Conservation (phyloP, 805 yeast genomes). For the Kodamaea fukazawae region DNA sequence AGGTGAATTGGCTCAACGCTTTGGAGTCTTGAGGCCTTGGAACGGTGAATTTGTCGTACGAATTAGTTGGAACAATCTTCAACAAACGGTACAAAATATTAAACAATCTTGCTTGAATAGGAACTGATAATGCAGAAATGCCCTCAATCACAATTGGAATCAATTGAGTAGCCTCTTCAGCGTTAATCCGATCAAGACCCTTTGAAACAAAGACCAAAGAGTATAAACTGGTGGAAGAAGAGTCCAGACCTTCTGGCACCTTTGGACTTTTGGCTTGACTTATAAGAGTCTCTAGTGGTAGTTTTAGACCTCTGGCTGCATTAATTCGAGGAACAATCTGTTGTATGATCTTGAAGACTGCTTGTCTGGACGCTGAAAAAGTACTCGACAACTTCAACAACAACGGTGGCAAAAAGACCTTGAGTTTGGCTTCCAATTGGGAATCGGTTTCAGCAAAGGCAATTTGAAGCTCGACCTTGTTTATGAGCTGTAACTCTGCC, state of each 20-base stretch:
- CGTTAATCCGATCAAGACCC: constrained; percentile 56
- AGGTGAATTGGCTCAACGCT: constrained; percentile 47
- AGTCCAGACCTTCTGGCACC: constrained; percentile 41
- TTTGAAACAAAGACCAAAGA: constrained; percentile 64
- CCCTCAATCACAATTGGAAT: constrained; percentile 49
- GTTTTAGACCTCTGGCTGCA: constrained; percentile 48
- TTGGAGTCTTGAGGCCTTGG: constrained; percentile 36
- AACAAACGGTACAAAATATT: constrained; percentile 57
- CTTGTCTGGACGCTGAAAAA: constrained; percentile 60
- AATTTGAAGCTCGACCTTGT: constrained; percentile 77
- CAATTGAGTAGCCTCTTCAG: constrained; percentile 35
- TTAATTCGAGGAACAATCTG: constrained; percentile 66
- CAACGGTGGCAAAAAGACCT: constrained; percentile 70
- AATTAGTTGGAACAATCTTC: constrained; percentile 34
- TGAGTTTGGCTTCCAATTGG: constrained; percentile 60
- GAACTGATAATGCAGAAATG: constrained; percentile 36
- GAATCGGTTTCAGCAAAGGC: constrained; percentile 70
- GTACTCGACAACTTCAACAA: constrained; percentile 75
- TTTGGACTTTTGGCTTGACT: constrained; percentile 60
- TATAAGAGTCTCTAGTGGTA: constrained; percentile 65
- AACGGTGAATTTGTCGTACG: constrained; percentile 48
- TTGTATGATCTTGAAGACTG: constrained; percentile 64
- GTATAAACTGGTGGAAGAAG: constrained; percentile 55
- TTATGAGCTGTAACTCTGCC: constrained; percentile 59
- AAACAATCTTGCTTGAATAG: constrained; percentile 57